Percentiles rank a stretch among this genome's conserved stretches.
Conservation (phyloP, 257 asterid genomes). For the Echites panduratus region DNA sequence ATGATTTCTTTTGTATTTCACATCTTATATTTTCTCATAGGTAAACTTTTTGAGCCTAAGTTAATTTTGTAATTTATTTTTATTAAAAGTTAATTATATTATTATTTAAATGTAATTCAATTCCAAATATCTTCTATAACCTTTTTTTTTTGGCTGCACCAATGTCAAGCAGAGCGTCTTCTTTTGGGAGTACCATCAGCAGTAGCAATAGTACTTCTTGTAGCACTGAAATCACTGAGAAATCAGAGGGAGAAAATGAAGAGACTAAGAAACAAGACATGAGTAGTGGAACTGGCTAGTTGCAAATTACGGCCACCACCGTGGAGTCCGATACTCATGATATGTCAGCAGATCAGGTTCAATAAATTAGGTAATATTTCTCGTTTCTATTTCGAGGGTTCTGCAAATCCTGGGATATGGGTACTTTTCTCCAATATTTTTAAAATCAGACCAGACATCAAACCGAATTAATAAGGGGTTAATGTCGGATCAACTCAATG, state of each 20-base stretch:
- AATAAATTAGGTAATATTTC: not conserved
- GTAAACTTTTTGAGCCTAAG: no score
- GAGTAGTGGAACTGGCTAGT: slow-evolving; percentile 11
- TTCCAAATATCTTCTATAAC: no score
- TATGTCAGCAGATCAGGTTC: not conserved
- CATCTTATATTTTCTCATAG: no score
- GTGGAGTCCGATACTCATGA: not conserved
- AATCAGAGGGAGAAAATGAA: slow-evolving; percentile 26
- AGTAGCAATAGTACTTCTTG: slow-evolving; percentile 21
- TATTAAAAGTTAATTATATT: no score
- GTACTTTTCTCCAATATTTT: not conserved
- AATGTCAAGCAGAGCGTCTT: slow-evolving; percentile 55
- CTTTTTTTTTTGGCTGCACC: slow-evolving; percentile 94
- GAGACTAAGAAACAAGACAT: slow-evolving; percentile 9
- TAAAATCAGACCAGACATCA: no score
- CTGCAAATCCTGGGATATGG: not conserved
- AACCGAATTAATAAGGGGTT: no score
- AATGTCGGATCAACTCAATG: no score
- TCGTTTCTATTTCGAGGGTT: not conserved
- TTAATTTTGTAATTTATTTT: no score
- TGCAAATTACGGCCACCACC: slow-evolving; percentile 12
- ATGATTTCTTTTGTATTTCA: no score
- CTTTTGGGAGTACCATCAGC: slow-evolving; percentile 54
- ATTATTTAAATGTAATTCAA: no score
- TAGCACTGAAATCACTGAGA: slow-evolving; percentile 18